phyloP scores from a whole-genome alignment of 306 rosid species.

The Sechiopsis laciniata region DNA sequence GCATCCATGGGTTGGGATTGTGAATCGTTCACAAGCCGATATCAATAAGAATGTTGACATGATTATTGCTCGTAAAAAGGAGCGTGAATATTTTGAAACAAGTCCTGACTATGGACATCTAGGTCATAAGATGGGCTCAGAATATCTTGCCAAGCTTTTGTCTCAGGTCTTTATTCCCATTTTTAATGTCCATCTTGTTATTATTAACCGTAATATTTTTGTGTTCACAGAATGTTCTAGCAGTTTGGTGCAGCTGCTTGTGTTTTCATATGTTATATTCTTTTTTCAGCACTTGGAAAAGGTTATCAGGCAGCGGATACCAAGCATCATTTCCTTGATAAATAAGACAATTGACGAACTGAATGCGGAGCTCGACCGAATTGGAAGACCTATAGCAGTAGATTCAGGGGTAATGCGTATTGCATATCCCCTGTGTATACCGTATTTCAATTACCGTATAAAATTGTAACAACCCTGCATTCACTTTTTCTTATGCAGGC shows the following conservation, averaged over 20 bases:
- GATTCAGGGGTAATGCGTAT: conserved; percentile 72
- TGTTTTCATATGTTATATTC: conserved; percentile 19
- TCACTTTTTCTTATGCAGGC: conserved; percentile 46
- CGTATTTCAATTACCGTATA: neutral
- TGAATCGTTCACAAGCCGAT: conserved; percentile 98
- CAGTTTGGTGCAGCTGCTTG: conserved; percentile 20
- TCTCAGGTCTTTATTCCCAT: conserved; percentile 54
- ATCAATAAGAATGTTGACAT: conserved; percentile 89
- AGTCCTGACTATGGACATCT: conserved; percentile 97
- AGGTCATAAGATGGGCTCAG: conserved; percentile 96
- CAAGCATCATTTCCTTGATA: conserved; percentile 85
- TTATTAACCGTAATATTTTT: neutral
- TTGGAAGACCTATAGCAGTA: conserved; percentile 89
- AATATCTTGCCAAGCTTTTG: conserved; percentile 92
- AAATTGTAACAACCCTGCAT: conserved; percentile 5
- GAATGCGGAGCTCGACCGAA: conserved; percentile 86
- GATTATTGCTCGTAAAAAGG: conserved; percentile 89
- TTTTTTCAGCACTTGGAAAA: conserved; percentile 79
- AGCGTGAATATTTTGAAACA: conserved; percentile 82
- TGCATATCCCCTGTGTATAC: neutral
- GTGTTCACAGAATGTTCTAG: neutral
- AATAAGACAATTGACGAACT: conserved; percentile 94
- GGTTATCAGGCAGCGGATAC: conserved; percentile 96
- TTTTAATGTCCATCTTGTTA: conserved; percentile 14
- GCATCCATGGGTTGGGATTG: conserved; percentile 99